Evolutionary conservation across 2,329 filamentous ascomycete species (phyloP), one percentile per base, ranked within the genome.

Genomic region (Geoglossum cookeanum): DNA sequence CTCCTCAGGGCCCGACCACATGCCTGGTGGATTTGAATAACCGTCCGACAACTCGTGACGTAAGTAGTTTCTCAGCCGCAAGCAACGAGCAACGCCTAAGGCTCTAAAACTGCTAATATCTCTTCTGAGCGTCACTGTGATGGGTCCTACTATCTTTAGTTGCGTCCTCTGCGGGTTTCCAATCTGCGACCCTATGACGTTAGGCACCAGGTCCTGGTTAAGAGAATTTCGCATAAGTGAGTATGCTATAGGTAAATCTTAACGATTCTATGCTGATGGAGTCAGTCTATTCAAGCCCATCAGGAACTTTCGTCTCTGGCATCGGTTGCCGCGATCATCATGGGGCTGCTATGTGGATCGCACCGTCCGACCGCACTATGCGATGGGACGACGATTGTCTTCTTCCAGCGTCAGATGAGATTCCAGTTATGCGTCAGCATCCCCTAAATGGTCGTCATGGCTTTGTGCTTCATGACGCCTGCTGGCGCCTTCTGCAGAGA

Each of bases 351-450:
- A 56, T 11, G 29, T 56, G 55, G 55, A 48, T 48, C 11, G 39
- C 33, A 35, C 55, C 55, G 55, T 48, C 35, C 44, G 33, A 39
- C 42, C 47, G 39, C 17, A 56, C 44, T 17, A 33, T 56, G 55
- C 27, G 39, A 37, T 56, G 55, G 39, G 55, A 56, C 35, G 39
- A 55, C 54, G 54, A 30, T 27, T 39, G 48, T 56, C 55, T 48
- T 48, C 33, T 48, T 33, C 44, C 44, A 48, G 55, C 44, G 29
- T 48, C 55, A 22, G 39, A 48, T 48, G 55, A 48, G 55, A 8
- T 56, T 56, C 55, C 55, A 30, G 55, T 56, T 45, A 56, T 56
- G 55, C 55, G 35, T 42, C 55, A 56, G 47, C 30, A 56, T 33
- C 55, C 55, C 30, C 44, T 56, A 32, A 39, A 56, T 17, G 55